These are phyloP conservation scores for Colletotrichum endophyticum DNA, from an alignment of 2,329 filamentous ascomycete species.

Conservation along the genomic window DNA sequence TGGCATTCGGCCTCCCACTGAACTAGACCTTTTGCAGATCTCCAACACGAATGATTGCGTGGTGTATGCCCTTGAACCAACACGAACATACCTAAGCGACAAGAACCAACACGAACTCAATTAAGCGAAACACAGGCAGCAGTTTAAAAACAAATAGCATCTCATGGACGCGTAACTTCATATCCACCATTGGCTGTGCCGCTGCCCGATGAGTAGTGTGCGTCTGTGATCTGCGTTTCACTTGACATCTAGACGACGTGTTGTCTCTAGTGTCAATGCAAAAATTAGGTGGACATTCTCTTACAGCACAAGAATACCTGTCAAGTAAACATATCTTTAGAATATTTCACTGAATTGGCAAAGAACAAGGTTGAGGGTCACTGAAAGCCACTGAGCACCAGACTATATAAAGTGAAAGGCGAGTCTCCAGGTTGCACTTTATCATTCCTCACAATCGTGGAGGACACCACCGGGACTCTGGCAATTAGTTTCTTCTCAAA, in stretches of 20 bases:
- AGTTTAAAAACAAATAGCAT: background rate
- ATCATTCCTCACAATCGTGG: background rate
- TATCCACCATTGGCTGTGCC: background rate
- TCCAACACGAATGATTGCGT: background rate
- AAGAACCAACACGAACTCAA: background rate
- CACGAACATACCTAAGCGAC: background rate
- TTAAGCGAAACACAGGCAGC: background rate
- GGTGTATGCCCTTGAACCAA: background rate
- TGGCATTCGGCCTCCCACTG: background rate
- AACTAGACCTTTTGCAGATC: background rate
- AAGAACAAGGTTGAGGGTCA: background rate
- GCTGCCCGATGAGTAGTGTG: background rate
- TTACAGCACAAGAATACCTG: background rate
- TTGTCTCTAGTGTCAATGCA: background rate
- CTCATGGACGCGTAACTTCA: background rate
- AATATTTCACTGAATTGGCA: background rate
- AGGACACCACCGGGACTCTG: background rate
- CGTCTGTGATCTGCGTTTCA: background rate
- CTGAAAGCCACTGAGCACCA: background rate
- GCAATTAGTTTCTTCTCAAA: background rate
- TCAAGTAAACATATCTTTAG: fast-evolving
- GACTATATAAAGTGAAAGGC: background rate
- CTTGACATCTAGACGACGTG: background rate
- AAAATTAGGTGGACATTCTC: background rate
- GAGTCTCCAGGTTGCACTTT: background rate